Percentiles rank a stretch among this genome's conserved stretches.
phyloP scores from a whole-genome alignment of 225 moss, liverwort and hornwort species.

The Antitrichia curtipendula region DNA sequence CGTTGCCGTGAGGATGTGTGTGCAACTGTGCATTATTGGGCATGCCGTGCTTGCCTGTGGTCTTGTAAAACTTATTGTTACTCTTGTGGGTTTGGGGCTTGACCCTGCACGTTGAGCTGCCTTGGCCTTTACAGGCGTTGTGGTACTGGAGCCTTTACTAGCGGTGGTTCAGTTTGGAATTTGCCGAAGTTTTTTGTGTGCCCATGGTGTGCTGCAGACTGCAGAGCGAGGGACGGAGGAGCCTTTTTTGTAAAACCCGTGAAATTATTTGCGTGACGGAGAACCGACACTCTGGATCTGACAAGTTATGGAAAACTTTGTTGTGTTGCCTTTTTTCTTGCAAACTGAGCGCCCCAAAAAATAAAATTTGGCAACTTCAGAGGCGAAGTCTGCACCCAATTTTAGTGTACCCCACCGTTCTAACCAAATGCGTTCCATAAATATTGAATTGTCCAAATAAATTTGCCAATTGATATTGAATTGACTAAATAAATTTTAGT shows the following conservation, averaged over 20 bases:
- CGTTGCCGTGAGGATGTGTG: no score
- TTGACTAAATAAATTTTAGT: not conserved
- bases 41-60: not conserved
- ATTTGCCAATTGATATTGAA: no score
- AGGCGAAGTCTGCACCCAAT: not conserved
- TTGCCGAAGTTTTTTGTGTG: not conserved
- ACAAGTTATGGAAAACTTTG: not conserved
- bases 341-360: not conserved
- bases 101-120: not conserved
- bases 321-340: not conserved
- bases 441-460: no score
- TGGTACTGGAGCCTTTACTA: not conserved
- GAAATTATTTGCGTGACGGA: not conserved
- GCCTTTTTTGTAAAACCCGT: no score
- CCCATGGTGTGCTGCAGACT: not conserved
- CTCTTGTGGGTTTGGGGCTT: not conserved
- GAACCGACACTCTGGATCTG: not conserved
- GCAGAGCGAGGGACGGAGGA: not conserved
- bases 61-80: not conserved
- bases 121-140: not conserved
- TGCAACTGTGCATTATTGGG: not conserved
- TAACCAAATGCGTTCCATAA: not conserved
- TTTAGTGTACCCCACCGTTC: no score
- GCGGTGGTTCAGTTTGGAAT: not conserved
- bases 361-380: not conserved